These are phyloP conservation scores for Dichotomocladium elegans DNA, from an alignment of 371 early-diverging fungal species.

Conservation along the genomic window DNA sequence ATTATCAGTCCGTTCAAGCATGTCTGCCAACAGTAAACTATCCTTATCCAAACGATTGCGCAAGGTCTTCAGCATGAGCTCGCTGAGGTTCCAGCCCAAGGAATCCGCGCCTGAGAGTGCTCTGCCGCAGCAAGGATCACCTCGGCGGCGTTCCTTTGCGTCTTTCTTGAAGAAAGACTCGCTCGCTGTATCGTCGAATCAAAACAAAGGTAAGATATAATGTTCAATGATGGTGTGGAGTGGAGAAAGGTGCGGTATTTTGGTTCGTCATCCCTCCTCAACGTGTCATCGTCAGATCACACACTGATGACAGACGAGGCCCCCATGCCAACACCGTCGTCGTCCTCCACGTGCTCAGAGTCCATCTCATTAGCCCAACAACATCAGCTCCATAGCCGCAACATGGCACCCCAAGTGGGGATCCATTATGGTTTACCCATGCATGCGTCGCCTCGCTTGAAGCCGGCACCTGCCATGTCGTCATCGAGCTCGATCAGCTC, in stretches of 20 bases:
- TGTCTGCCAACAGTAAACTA: constrained; percentile 26
- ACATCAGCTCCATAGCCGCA: no score
- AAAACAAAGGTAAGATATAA: no score
- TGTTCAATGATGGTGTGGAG: no score
- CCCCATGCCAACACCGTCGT: constrained; percentile 34
- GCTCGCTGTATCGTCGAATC: no score
- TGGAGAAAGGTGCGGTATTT: no score
- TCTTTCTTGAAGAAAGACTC: no score
- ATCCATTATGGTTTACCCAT: constrained; percentile 38
- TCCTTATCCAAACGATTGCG: constrained; percentile 42
- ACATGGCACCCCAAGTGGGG: constrained; percentile 21
- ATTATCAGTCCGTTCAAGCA: constrained; percentile 20
- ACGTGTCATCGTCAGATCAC: no score
- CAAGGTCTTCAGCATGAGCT: constrained; percentile 47
- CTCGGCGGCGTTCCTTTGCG: constrained; percentile 41
- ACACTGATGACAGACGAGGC: no score
- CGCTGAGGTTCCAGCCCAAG: no score
- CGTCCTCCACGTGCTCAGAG: constrained; percentile 22
- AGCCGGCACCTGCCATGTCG: constrained; percentile 35
- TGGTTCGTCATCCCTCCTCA: no score
- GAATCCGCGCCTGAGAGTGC: no score
- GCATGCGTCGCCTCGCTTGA: constrained; percentile 40
- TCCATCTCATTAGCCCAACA: background rate
- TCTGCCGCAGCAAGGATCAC: constrained; percentile 9
- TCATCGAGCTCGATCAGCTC: constrained; percentile 10